Base-by-base conservation (phyloP, 2,329 filamentous ascomycete genomes). In the Aureobasidium sp. region DNA sequence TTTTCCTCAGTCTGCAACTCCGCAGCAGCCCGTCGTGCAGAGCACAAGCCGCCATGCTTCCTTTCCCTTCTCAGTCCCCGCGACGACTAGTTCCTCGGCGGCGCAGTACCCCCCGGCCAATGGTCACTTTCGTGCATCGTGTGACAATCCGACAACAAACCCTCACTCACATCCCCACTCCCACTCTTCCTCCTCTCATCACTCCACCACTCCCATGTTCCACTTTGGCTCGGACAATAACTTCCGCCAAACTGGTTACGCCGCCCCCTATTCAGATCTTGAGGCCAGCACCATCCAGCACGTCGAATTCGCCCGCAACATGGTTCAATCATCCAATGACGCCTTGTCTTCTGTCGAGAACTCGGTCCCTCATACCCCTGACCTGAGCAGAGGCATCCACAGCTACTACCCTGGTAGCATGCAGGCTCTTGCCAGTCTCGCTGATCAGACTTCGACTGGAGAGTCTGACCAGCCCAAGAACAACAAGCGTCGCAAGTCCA, bases 171-270 rank as follows among this genome's bases (percentile, higher is more conserved):
- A n/a, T 17, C 31, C 48, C 1, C 37, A 45, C 5, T 31, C 48
- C 17, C 47, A 48, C 48, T 36, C 59, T 27, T 45, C 59, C 27
- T 51, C 61, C n/a, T 37, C 61, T 17, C 45, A 39, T 31, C 51
- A 48, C 14, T 42, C 53, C 12, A 20, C 11, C 36, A 39, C 62
- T 15, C 45, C 56, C 3, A 29, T 55, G 27, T 58, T 48, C 47
- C 61, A 57, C 15, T 62, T 63, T 22, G 62, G 62, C 14, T 44
- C 62, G 6, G 62, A 63, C 34, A 60, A 47, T 39, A 60, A 53
- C 22, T 63, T 63, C 29, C 44, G 47, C 31, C 44, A 51, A 55
- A 31, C 37, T 25, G 62, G 62, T 20, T 63, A 59, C 48, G 42
- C 47, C 31, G 62, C 52, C n/a, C 55, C 62, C 7, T 63, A 60